These are phyloP conservation scores for Raffaelea arxii DNA, from an alignment of 2,329 filamentous ascomycete genomes.

Conservation along the genomic window DNA sequence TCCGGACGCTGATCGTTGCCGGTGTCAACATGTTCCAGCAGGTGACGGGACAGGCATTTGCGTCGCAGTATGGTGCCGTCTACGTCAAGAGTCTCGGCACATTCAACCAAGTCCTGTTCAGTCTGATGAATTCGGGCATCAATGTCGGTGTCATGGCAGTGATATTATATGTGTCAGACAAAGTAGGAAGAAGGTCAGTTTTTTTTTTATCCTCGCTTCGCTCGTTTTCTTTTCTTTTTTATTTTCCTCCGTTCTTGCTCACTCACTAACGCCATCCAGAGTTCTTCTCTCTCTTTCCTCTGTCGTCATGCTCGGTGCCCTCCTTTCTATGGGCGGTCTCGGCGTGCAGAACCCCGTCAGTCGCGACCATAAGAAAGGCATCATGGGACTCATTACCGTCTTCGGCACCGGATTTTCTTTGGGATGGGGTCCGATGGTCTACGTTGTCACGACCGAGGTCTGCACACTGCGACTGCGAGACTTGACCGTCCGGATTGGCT, in stretches of 20 bases:
- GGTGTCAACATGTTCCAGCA: constrained; percentile 6
- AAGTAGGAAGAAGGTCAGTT: neutral
- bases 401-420: constrained; percentile 20
- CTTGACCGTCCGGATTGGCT: constrained; percentile 16
- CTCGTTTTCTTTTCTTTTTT: neutral
- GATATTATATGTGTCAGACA: neutral
- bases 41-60: constrained; percentile 6
- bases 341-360: constrained; percentile 14
- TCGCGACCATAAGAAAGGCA: neutral
- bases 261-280: neutral
- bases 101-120: constrained; percentile 1
- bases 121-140: constrained; percentile 4
- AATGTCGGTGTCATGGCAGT: neutral
- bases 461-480: constrained; percentile 22
- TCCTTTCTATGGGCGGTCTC: constrained; percentile 27
- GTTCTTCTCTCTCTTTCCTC: constrained; percentile 18
- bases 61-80: constrained; percentile 5
- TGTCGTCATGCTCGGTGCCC: constrained; percentile 17
- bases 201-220: neutral
- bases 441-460: constrained; percentile 25
- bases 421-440: constrained; percentile 24
- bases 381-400: constrained; percentile 21
- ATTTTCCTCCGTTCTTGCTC: neutral
- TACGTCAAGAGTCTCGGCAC: constrained; percentile 5
- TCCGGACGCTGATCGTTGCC: constrained; percentile 4